phyloP scores from a whole-genome alignment of 306 rosid species.

The Crotalaria pallida region DNA sequence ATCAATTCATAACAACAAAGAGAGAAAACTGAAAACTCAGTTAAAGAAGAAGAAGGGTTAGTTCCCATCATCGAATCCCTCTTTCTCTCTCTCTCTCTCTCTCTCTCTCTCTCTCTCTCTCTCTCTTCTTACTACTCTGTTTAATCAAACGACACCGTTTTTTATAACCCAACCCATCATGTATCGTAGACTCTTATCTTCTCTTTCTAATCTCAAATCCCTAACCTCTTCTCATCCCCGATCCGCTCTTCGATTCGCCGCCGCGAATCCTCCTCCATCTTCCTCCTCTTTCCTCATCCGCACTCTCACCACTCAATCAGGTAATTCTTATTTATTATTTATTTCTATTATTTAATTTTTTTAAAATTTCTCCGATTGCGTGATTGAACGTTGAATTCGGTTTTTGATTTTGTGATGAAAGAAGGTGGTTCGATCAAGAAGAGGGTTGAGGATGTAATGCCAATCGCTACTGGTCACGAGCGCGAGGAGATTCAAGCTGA shows the following conservation, averaged over 20 bases:
- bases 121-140: too few relatives aligned
- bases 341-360: background rate
- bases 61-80: too few relatives aligned
- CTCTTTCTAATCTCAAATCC: constrained; percentile 73
- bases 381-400: background rate
- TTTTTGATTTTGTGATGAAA: background rate
- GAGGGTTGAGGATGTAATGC: constrained; percentile 78
- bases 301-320: constrained; percentile 25
- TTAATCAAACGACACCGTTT: constrained; percentile 20
- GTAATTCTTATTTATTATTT: constrained; percentile 4
- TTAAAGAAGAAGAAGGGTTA: too few relatives aligned
- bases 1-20: too few relatives aligned
- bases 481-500: constrained; percentile 90
- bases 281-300: background rate
- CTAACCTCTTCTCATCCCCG: constrained; percentile 41
- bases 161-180: constrained; percentile 35
- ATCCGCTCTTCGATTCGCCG: constrained; percentile 20
- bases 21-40: too few relatives aligned
- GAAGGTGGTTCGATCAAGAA: constrained; percentile 39
- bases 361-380: background rate
- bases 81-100: too few relatives aligned
- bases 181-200: constrained; percentile 78
- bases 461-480: constrained; percentile 95
- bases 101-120: too few relatives aligned
- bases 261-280: background rate